Percentiles rank a stretch among this genome's conserved stretches.
These are phyloP conservation scores for Lactarius quietus DNA, from an alignment of 768 basidiomycete genomes.

Conservation along the genomic window DNA sequence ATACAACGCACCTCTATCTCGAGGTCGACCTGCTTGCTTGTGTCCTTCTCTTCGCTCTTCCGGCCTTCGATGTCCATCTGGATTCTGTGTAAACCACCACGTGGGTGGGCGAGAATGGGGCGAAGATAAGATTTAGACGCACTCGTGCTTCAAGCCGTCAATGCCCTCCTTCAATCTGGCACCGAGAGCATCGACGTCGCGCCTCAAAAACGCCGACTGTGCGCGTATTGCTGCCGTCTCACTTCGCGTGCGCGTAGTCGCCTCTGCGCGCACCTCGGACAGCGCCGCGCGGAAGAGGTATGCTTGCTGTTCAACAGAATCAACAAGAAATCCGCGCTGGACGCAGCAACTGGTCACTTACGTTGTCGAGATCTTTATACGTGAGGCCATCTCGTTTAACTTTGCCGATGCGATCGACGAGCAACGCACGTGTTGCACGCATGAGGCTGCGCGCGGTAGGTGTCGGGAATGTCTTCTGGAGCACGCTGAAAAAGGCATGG, in stretches of 20 bases:
- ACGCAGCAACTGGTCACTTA: conserved; percentile 37
- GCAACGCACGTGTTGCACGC: conserved; percentile 76
- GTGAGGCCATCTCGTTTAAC: conserved; percentile 71
- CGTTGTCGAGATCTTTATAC: conserved; percentile 78
- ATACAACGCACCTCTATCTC: conserved; percentile 62
- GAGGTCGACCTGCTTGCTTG: conserved; percentile 82
- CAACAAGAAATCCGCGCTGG: conserved; percentile 2
- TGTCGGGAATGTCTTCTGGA: conserved; percentile 73
- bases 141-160: conserved; percentile 90
- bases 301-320: conserved; percentile 64
- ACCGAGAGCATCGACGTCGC: conserved; percentile 82
- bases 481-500: conserved; percentile 65
- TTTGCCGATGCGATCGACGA: conserved; percentile 70
- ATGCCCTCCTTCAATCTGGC: conserved; percentile 95
- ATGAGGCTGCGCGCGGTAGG: conserved; percentile 74
- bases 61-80: conserved; percentile 96
- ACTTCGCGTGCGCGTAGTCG: conserved; percentile 76
- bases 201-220: conserved; percentile 66
- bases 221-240: conserved; percentile 82
- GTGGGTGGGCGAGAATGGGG: background rate
- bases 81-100: conserved; percentile 52
- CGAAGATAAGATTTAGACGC: conserved; percentile 31
- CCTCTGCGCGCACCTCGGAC: conserved; percentile 84
- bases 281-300: conserved; percentile 93
- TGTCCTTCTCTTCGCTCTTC: conserved; percentile 84